Conservation (phyloP, 306 rosid species). For the Heteromeles arbutifolia region DNA sequence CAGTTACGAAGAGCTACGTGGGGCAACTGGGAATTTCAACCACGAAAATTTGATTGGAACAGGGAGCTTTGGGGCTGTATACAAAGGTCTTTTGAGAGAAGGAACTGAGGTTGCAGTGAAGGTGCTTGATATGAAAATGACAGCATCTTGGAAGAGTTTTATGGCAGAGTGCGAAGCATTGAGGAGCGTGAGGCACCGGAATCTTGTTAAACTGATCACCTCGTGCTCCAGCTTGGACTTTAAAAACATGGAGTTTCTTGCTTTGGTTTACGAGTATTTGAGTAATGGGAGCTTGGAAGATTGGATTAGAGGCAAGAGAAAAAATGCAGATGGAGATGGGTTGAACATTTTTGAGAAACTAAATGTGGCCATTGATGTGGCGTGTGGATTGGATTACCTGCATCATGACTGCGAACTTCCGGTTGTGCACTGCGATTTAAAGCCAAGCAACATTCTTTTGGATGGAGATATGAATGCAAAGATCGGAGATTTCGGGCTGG, state of each 20-base stretch:
- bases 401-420: constrained; percentile 59
- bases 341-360: constrained; percentile 54
- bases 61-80: constrained; percentile 70
- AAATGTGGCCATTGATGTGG: constrained; percentile 52
- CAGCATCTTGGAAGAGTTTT: constrained; percentile 55
- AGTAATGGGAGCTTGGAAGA: constrained; percentile 71
- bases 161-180: constrained; percentile 61
- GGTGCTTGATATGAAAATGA: constrained; percentile 41
- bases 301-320: constrained; percentile 52
- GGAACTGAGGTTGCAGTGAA: constrained; percentile 49
- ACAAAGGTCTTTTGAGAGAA: constrained; percentile 49
- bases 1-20: constrained; percentile 50
- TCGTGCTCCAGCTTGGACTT: constrained; percentile 64
- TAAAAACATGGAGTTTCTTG: constrained; percentile 52
- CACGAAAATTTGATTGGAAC: constrained; percentile 40
- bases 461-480: constrained; percentile 56
- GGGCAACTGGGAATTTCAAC: constrained; percentile 50
- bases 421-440: constrained; percentile 70
- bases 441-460: constrained; percentile 70
- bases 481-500: constrained; percentile 75
- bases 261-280: constrained; percentile 55
- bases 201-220: constrained; percentile 62
- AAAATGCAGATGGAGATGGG: constrained; percentile 35
- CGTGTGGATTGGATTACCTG: constrained; percentile 55
- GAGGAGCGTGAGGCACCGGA: constrained; percentile 55